Base-by-base conservation (phyloP, 768 basidiomycete species). In the Lentinula detonsa region DNA sequence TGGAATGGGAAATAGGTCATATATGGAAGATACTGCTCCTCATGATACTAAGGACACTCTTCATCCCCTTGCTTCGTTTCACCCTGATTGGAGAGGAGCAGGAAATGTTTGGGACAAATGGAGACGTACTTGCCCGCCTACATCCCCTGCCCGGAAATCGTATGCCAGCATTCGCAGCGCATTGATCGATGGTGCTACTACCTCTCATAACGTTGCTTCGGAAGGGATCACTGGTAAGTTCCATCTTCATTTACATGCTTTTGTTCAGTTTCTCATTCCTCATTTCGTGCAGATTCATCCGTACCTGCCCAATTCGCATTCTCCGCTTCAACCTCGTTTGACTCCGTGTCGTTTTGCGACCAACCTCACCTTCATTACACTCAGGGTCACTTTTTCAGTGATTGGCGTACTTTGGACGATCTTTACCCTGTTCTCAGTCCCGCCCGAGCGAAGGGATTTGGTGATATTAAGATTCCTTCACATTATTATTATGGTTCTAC, bases 301-400 rank as follows among this genome's bases (percentile, higher is more conserved):
- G 23, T n/a, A 13, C n/a, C 23, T 13, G 71, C 79, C 23, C 85
- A 88, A 61, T 89, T 94, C 67, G 66, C 70, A 0, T 98, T 98
- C 71, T 76, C 77, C 13, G 64, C 74, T 33, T 73, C 73, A 1
- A 85, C 87, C 11, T 85, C 91, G 16, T 78, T 84, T 56, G 76
- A 78, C 4, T 80, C 59, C 15, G 35, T 85, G 63, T 86, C 96
- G 67, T 95, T 90, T 69, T 99, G 97, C 73, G 68, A 75, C 34
- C 77, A 84, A 35, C 94, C 96, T 0, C 89, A 91, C 75, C 87
- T 90, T 21, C 94, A 89, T 65, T 87, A 90, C 68, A 81, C 82
- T 33, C 97, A 98, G 70, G 95, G 95, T 9, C 95, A 94, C 73
- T 98, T 97, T 73, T 98, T 97, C 82, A 93, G 92, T 16, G 96